Evolutionary conservation across 306 rosid genomes (phyloP).

Genomic region (Casuarina glauca): DNA sequence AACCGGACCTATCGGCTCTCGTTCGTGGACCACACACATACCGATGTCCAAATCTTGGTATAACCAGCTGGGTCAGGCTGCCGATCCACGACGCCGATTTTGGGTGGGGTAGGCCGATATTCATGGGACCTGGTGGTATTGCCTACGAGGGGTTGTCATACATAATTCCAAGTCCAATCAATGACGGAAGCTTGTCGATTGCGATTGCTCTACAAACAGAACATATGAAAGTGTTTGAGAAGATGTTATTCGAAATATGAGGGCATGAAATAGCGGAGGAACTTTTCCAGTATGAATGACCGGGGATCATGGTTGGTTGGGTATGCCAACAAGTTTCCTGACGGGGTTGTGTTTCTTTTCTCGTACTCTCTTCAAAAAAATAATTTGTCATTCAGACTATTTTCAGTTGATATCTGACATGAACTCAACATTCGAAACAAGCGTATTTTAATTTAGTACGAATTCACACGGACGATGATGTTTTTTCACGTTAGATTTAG

Average conservation of each 20-base stretch:
- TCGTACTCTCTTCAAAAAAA: constrained; percentile 11
- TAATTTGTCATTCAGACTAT: constrained; percentile 21
- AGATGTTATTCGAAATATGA: constrained; percentile 52
- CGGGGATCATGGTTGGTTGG: not conserved
- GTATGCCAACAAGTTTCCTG: constrained; percentile 20
- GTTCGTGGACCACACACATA: constrained; percentile 84
- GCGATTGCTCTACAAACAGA: constrained; percentile 57
- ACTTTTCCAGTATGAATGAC: not conserved
- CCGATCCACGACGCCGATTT: constrained; percentile 91
- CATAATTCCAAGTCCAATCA: constrained; percentile 61
- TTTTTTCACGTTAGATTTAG: not conserved
- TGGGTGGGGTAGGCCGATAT: constrained; percentile 93
- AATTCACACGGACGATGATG: not conserved
- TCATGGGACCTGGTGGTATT: constrained; percentile 96
- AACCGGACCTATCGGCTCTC: constrained; percentile 76
- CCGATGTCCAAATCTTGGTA: constrained; percentile 86
- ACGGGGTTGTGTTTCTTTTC: constrained; percentile 28
- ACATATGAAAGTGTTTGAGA: constrained; percentile 63
- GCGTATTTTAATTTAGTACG: constrained; percentile 16
- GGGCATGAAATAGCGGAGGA: constrained; percentile 10
- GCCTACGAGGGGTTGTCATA: constrained; percentile 73
- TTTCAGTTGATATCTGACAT: constrained; percentile 13
- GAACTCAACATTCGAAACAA: constrained; percentile 15
- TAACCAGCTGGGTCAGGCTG: constrained; percentile 83
- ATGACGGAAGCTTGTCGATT: constrained; percentile 65